Conservation (phyloP, 2,329 filamentous ascomycete genomes). For the Coniochaeta prunicola region DNA sequence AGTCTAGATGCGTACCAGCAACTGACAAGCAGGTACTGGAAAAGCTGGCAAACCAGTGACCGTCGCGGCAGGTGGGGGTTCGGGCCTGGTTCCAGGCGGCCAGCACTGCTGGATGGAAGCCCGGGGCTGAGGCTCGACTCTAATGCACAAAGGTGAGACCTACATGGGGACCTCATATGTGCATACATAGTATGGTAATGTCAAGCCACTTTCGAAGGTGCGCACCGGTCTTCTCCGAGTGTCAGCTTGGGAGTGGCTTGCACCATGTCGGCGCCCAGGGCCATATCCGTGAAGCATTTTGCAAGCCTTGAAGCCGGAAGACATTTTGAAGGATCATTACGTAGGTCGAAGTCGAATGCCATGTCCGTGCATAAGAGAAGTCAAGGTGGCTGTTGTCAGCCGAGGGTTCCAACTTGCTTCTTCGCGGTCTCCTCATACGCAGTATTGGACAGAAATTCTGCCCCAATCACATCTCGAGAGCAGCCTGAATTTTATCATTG, state of each 20-base stretch:
- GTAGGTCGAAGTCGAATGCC: background rate
- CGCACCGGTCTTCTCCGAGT: background rate
- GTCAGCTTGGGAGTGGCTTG: background rate
- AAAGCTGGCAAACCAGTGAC: background rate
- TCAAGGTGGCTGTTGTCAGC: background rate
- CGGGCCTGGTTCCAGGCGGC: background rate
- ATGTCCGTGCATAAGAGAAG: background rate
- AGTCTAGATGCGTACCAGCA: no score
- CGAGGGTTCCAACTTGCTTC: background rate
- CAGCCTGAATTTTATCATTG: slow-evolving; percentile 3
- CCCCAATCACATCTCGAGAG: background rate
- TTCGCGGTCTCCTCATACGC: background rate
- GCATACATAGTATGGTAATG: background rate
- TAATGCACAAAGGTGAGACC: slow-evolving; percentile 1
- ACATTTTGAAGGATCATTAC: no score
- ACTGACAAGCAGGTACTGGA: background rate
- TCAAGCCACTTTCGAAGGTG: background rate
- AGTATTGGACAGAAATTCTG: background rate
- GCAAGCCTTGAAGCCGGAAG: background rate
- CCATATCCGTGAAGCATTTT: background rate
- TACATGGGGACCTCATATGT: background rate
- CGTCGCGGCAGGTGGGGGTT: background rate
- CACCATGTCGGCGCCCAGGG: background rate
- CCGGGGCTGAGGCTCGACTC: background rate
- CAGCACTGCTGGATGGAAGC: background rate